phyloP scores from a whole-genome alignment of 495 filamentous ascomycete genomes.

The Paragyromitra xinjiangensis region DNA sequence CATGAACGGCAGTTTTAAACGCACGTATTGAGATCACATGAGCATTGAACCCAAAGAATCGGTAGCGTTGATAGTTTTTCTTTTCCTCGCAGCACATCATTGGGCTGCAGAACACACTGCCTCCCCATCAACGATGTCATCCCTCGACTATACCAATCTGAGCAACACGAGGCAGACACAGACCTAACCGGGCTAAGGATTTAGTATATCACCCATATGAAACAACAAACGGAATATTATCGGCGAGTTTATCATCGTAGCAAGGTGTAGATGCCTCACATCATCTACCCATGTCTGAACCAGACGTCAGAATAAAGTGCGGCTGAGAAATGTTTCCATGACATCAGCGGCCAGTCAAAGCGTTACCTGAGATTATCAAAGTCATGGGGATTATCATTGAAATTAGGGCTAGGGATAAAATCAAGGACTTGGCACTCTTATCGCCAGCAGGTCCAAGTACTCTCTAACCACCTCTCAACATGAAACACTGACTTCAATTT shows the following conservation, averaged over 20 bases:
- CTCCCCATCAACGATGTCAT: constrained; percentile 8
- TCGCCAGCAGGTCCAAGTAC: too few species aligned
- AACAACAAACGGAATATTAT: neutral
- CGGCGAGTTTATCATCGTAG: neutral
- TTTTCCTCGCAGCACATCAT: neutral
- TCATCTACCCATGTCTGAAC: constrained; percentile 5
- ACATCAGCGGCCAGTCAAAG: constrained; percentile 38
- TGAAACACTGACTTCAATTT: neutral
- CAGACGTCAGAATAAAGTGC: constrained; percentile 49
- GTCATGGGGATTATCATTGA: neutral
- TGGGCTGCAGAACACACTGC: neutral
- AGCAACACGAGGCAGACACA: neutral
- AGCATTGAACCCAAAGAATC: neutral
- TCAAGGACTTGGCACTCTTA: constrained; percentile 8
- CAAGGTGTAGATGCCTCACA: neutral
- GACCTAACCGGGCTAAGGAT: neutral
- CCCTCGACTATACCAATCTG: neutral
- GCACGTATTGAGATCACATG: neutral
- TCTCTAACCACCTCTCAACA: neutral
- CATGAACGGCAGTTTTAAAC: neutral
- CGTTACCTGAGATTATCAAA: neutral
- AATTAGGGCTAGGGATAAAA: constrained; percentile 28
- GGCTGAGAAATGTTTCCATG: constrained; percentile 42
- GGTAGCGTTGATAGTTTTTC: neutral
- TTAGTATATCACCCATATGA: neutral